Conservation (phyloP, 306 rosid species). For the Medicago arabica region DNA sequence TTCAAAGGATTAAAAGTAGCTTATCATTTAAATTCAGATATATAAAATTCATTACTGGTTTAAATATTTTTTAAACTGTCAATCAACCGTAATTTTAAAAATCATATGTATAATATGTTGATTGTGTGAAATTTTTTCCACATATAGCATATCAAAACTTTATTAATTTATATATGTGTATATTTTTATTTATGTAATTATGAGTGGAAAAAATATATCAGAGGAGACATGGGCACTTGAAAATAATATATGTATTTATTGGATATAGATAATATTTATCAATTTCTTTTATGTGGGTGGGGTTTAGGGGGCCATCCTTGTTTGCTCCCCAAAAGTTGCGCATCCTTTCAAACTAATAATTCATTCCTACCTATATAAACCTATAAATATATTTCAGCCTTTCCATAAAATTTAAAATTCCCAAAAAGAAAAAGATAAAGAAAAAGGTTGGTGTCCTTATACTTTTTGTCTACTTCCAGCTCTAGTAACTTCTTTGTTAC, state of each 20-base stretch:
- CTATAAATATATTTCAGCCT: not conserved
- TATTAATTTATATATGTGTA: not conserved
- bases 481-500: not conserved
- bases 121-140: too few species aligned
- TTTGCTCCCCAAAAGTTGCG: conserved; percentile 97
- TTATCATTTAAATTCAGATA: too few species aligned
- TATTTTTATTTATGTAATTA: not conserved
- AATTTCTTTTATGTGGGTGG: conserved; percentile 48
- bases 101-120: too few species aligned
- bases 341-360: conserved; percentile 64
- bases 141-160: too few species aligned
- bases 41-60: too few species aligned
- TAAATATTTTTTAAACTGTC: too few species aligned
- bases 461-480: not conserved
- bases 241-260: conserved; percentile 40
- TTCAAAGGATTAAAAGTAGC: too few species aligned
- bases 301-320: conserved; percentile 65
- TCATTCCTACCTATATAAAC: conserved; percentile 45
- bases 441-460: conserved; percentile 23
- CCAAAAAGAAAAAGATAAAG: conserved; percentile 7
- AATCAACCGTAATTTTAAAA: too few species aligned
- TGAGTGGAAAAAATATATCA: conserved; percentile 50
- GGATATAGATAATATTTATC: conserved; percentile 46
- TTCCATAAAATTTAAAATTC: not conserved
- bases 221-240: conserved; percentile 45